Evolutionary conservation across 2,329 filamentous ascomycete species (phyloP), one percentile per base, ranked within the genome.

Genomic region (Trichoderma asperellum): DNA sequence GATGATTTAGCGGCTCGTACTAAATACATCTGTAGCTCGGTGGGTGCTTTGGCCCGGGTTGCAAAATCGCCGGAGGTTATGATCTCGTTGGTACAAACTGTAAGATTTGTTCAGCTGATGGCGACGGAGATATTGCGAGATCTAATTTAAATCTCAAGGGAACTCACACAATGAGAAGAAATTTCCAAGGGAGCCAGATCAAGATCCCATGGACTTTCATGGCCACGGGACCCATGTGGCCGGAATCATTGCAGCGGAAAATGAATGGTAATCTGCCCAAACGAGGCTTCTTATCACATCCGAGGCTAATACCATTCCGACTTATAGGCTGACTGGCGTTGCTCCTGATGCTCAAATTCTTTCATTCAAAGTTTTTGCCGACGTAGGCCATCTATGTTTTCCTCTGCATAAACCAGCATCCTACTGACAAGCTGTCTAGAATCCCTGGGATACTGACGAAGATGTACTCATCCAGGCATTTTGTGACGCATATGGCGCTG

Each of bases 241-340:
- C 21, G 84, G 85, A 24, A 84, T 84, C 29, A 81, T 86, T 71
- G 84, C 80, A 32, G 84, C 83, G 18, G 78, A 85, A 47, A 76
- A 76, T 72, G 77, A 80, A 70, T 78, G 76, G 77, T 74, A 70
- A 65, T 27, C 8, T 2, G 14, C 12, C 35, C 56, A 35, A 57
- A 2, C 53, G 5, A 27, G 2, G 2, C 24, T 1, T 29, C 14
- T 16, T 1, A 18, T 21, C 5, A 16, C 21, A 5, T 2, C 16
- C 5, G 3, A 10, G 5, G 8, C 40, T 59, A 40, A 49, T 27
- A 12, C 8, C 16, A 43, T 21, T 60, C 0, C 24, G 6, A 2
- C 6, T 21, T 16, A 35, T 73, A 83, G 74, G 78, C 80, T 83
- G 59, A 81, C 77, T 52, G 83, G 83, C 40, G 83, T 83, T 68